Base-by-base conservation (phyloP, 2,329 filamentous ascomycete genomes). In the Byssoonygena ceratinophila region DNA sequence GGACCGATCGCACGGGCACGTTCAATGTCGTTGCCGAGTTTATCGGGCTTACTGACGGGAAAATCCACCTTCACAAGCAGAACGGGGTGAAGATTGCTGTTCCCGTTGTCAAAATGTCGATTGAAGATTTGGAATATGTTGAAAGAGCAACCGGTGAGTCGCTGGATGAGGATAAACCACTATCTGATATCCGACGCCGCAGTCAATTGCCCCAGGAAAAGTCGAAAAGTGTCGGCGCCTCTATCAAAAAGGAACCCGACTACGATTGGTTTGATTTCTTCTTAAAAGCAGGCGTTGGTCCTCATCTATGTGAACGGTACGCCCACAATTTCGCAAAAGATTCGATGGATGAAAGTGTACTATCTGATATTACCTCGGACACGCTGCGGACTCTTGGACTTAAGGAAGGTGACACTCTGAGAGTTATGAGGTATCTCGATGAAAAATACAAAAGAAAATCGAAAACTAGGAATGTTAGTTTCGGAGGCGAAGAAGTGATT, bases 191-290 rank as follows among this genome's bases (percentile, higher is more conserved):
- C 62, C 79, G 79, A 63, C 73, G 76, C 50, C 73, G 71, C 59
- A 76, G 65, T 53, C 59, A 56, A 57, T 57, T 54, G 25, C 32
- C 20, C 14, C 51, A 32, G 18, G 74, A 69, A 2, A 63, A 66
- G 39, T 62, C 70, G 23, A 71, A 68, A 51, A 63, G 66, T 53
- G 64, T 67, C 56, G 71, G 71, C 49, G 65, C 62, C 27, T 62
- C 60, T 23, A 58, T 65, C 36, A 62, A 63, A 51, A 63, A 64
- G 54, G 53, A 57, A 40, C 76, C 85, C 0, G 84, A 92, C 45
- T 94, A 97, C 66, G 92, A 98, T 67, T 98, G 92, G 92, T 98
- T 98, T 64, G 89, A 96, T 65, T 97, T 98, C 73, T 98, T 98
- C 76, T 74, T 98, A 37, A 82, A 83, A 57, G 94, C 89, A 66